Evolutionary conservation across 805 yeast genomes (phyloP), one percentile per base, ranked within the genome.

Genomic region (Sugiyamaella americana): DNA sequence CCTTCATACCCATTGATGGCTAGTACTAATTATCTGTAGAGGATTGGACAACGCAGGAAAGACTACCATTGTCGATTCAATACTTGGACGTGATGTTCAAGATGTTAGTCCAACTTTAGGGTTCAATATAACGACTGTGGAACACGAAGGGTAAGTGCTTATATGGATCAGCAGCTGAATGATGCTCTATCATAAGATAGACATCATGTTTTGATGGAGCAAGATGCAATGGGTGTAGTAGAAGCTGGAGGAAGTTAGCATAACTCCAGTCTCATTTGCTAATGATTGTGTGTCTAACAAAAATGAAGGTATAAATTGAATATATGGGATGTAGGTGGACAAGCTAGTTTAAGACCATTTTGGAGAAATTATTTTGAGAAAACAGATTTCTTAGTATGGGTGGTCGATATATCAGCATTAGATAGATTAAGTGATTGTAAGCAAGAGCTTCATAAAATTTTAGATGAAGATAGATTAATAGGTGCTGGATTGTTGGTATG

Each of bases 21-120:
- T 35, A 21, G 37, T 40, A 36, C 18, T 3, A 11, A 35, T 21
- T 35, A 13, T 35, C 37, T 26, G n/a, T 26, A 64, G 70, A 10
- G 98, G 98, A 0, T 74, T 89, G 2, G 98, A 89, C 60, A 87
- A 87, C 62, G 77, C 96, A 0, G 98, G 98, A 1, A 89, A 89
- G 62, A 84, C 96, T 2, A 85, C 96, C 0, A 75, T 91, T 1
- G 82, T 88, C 19, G 79, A 80, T 48, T 60, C 69, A 17, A 59
- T 86, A 13, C 68, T 83, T 30, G 62, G 65, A 52, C 68, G 73
- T 52, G 78, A 79, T 49, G 70, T 74, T 4, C 56, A 61, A 5
- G 68, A 68, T n/a, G 79, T 88, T 4, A 74, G 86, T 6, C 97
- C 98, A 0, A 89, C 98, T 0, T 75, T 89, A 73, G 98, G 98